Base-by-base conservation (phyloP, 78 protist species). In the Polysphondylium violaceum region DNA sequence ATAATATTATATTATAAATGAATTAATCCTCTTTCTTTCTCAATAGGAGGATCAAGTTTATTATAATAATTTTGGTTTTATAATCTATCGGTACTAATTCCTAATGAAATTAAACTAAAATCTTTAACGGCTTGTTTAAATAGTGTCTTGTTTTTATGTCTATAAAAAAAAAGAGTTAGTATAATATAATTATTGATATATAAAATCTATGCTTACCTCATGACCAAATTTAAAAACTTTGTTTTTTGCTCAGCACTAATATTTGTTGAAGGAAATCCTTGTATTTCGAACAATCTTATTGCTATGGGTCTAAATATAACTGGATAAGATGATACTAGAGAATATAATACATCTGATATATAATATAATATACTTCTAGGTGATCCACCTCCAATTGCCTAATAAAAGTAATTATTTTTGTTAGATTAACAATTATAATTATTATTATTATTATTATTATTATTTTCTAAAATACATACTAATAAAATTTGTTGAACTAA, bases 181-280 rank as follows among this genome's bases (percentile, higher is more conserved):
- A n/a, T n/a, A n/a, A n/a, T n/a, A n/a, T n/a, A n/a, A n/a, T n/a
- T n/a, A n/a, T n/a, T n/a, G n/a, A n/a, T n/a, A n/a, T n/a, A n/a
- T n/a, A n/a, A n/a, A n/a, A n/a, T n/a, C n/a, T n/a, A n/a, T n/a
- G n/a, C n/a, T n/a, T 53, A 19, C 59, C 60, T 44, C 92, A 79
- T 79, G 19, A 86, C 7, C 23, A 47, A 50, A 53, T 35, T 53
- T 6, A 86, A 16, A 36, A 86, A 86, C 21, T 71, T 71, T 56
- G 67, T 68, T 71, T 86, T 74, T 51, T 86, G 75, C 9, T 12
- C 51, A 19, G n/a, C 14, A 16, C 71, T 56, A 1, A 75, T 51
- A 16, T 86, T 8, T 3, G 5, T 11, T 21, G 88, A 67, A 36
- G 88, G 88, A 55, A 79, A 79, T 25, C 85, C 85, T n/a, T 75